Evolutionary conservation across 2,329 filamentous ascomycete species (phyloP).

Genomic region (Lasiodiplodia theobromae): DNA sequence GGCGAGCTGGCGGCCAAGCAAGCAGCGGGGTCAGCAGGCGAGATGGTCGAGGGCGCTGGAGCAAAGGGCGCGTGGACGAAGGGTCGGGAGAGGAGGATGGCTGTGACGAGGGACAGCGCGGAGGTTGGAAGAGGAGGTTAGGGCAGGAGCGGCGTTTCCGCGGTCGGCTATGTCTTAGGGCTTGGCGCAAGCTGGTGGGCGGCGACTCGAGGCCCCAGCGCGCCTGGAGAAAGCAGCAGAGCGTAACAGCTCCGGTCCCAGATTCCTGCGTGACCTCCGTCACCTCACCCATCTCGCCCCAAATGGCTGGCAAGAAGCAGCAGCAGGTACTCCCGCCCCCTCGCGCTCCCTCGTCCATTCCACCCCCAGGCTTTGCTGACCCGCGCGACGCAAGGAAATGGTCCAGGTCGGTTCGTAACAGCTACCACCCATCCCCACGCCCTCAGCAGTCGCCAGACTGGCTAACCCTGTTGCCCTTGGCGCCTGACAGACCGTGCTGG

Average conservation of each 20-base stretch:
- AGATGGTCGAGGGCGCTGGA: constrained; percentile 24
- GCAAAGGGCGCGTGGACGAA: background rate
- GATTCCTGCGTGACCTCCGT: constrained; percentile 25
- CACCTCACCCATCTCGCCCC: constrained; percentile 22
- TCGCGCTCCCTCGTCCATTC: background rate
- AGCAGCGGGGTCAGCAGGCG: background rate
- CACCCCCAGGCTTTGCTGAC: constrained; percentile 36
- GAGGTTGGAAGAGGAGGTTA: constrained; percentile 31
- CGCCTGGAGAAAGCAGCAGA: constrained; percentile 10
- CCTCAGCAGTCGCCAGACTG: constrained; percentile 43
- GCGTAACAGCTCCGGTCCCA: constrained; percentile 25
- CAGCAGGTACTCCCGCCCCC: constrained; percentile 48
- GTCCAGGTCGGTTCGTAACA: constrained; percentile 92
- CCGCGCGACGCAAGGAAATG: constrained; percentile 76
- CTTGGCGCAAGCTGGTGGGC: constrained; percentile 14
- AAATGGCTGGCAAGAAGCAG: constrained; percentile 56
- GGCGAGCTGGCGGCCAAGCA: background rate
- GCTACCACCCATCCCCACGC: constrained; percentile 35
- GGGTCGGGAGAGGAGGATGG: constrained; percentile 26
- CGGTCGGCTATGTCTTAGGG: background rate
- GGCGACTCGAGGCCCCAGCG: constrained; percentile 11
- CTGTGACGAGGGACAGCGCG: constrained; percentile 13
- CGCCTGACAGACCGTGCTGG: constrained; percentile 36
- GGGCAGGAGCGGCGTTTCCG: constrained; percentile 27
- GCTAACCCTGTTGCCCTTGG: constrained; percentile 40